phyloP scores from a whole-genome alignment of 2,329 filamentous ascomycete species.

The Knoxdaviesia capensis region DNA sequence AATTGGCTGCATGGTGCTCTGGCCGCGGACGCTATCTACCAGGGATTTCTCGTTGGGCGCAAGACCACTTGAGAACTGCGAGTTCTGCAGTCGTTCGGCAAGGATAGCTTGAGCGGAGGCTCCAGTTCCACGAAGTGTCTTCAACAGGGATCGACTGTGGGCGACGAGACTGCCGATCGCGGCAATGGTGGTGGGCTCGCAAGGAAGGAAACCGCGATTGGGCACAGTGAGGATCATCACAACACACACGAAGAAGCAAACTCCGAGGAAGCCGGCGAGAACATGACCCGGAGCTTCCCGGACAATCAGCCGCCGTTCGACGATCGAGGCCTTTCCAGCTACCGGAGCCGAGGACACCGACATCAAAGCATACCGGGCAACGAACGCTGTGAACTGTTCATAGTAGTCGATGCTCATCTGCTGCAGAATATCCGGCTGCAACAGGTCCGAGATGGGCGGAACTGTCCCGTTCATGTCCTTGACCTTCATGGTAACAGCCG shows the following conservation, averaged over 20 bases:
- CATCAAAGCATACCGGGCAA: conserved; percentile 13
- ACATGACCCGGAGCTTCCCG: conserved; percentile 12
- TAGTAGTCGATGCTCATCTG: conserved; percentile 13
- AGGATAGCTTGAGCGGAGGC: conserved; percentile 11
- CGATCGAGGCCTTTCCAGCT: conserved; percentile 9
- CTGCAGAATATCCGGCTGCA: conserved; percentile 9
- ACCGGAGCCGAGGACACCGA: conserved; percentile 6
- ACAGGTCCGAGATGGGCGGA: conserved; percentile 8
- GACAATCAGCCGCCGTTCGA: conserved; percentile 13
- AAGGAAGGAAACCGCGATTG: conserved; percentile 1
- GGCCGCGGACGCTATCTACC: conserved; percentile 4
- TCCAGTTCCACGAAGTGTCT: conserved; percentile 14
- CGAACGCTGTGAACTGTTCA: conserved; percentile 13
- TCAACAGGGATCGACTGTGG: conserved; percentile 13
- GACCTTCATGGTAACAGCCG: conserved; percentile 10
- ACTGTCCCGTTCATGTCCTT: conserved; percentile 7
- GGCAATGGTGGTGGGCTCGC: background rate
- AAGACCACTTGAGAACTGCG: conserved; percentile 13
- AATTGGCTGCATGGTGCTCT: too few species aligned
- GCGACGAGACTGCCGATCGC: too few species aligned
- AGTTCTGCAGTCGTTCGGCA: conserved; percentile 9
- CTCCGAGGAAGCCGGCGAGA: conserved; percentile 10
- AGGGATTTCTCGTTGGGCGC: conserved; percentile 14
- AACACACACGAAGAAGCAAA: conserved; percentile 9
- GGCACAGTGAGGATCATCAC: conserved; percentile 6